Conservation (phyloP, 1,284 basidiomycete species). For the Vanrija humicola region DNA sequence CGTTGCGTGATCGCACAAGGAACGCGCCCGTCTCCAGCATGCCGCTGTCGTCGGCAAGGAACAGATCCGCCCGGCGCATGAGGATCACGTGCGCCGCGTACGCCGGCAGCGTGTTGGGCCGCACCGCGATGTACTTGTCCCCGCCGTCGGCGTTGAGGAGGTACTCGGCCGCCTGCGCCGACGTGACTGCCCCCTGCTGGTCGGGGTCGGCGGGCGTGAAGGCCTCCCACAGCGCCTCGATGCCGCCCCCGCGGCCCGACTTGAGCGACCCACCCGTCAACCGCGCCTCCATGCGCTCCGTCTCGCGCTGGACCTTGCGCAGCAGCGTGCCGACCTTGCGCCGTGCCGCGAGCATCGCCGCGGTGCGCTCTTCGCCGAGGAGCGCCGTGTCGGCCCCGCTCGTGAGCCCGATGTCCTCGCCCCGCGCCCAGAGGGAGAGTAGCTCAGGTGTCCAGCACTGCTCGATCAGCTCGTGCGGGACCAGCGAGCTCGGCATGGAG, state of each 20-base stretch:
- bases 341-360: slow-evolving; percentile 30
- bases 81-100: slow-evolving; percentile 72
- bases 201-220: slow-evolving; percentile 15
- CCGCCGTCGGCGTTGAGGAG: slow-evolving; percentile 19
- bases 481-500: slow-evolving; percentile 38
- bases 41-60: slow-evolving; percentile 58
- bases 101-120: slow-evolving; percentile 31
- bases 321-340: slow-evolving; percentile 34
- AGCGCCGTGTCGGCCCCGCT: slow-evolving; percentile 1
- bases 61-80: slow-evolving; percentile 63
- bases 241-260: slow-evolving; percentile 24
- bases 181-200: slow-evolving; percentile 20
- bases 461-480: slow-evolving; percentile 17
- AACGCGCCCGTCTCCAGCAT: slow-evolving; percentile 63
- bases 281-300: slow-evolving; percentile 35
- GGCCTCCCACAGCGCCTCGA: slow-evolving; percentile 33
- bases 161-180: slow-evolving; percentile 31
- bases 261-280: slow-evolving; percentile 17
- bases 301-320: slow-evolving; percentile 34
- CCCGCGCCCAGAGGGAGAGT: slow-evolving; percentile 21
- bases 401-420: slow-evolving; percentile 13
- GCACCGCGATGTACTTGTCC: slow-evolving; percentile 11
- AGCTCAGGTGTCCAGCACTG: slow-evolving; percentile 30
- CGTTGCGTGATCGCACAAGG: slow-evolving; percentile 62
- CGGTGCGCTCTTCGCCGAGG: slow-evolving; percentile 3